Conservation (phyloP, 768 basidiomycete genomes). For the Leccinum incarnatum region DNA sequence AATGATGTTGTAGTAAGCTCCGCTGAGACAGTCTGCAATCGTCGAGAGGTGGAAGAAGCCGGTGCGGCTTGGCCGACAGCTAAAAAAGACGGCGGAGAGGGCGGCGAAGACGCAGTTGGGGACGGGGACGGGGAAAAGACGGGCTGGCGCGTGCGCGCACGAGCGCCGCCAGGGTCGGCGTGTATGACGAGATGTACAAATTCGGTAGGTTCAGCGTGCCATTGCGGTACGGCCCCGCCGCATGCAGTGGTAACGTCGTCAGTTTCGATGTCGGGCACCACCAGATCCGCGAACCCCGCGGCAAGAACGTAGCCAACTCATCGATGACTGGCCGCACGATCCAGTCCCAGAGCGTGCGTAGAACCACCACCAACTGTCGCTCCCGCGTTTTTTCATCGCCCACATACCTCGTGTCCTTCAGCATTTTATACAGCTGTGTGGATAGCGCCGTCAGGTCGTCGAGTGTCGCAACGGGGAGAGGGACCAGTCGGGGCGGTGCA, state of each 20-base stretch:
- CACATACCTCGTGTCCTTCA: background rate
- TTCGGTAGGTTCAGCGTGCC: conserved; percentile 8
- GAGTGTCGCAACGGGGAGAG: conserved; percentile 16
- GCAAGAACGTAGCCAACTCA: conserved; percentile 11
- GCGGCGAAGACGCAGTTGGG: no score
- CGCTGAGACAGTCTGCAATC: conserved; percentile 11
- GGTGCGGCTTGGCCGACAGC: conserved; percentile 24
- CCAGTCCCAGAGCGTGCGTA: conserved; percentile 27
- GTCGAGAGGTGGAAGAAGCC: background rate
- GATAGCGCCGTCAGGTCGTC: conserved; percentile 9
- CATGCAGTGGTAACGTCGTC: conserved; percentile 32
- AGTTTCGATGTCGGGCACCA: conserved; percentile 36
- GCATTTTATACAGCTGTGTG: no score
- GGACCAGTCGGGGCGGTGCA: conserved; percentile 18
- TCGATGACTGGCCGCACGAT: conserved; percentile 22
- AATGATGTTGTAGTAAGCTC: conserved; percentile 10
- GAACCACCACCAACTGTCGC: conserved; percentile 1
- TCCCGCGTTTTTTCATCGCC: conserved; percentile 28
- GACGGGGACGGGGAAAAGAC: background rate
- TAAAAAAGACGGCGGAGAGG: conserved; percentile 6
- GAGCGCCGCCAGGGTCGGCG: conserved; percentile 30
- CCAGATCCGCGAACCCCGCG: conserved; percentile 27
- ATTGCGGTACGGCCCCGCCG: conserved; percentile 29
- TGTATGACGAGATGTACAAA: conserved; percentile 34
- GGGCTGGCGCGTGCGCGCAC: conserved; percentile 18